Evolutionary conservation across 345 rosid species (phyloP).

Genomic region (Salix caprea): DNA sequence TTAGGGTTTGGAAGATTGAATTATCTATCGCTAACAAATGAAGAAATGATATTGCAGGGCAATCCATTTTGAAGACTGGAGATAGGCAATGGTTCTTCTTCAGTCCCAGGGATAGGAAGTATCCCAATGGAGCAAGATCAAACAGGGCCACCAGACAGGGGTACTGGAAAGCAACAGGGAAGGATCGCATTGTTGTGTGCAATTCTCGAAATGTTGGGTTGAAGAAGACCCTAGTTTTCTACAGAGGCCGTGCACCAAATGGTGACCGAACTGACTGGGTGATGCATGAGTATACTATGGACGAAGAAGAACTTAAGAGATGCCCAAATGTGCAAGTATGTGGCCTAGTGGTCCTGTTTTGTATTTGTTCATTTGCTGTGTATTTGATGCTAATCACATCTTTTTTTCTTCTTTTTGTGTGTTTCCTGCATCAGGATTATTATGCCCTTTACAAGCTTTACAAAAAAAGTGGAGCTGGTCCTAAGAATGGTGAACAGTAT

Average conservation of each 20-base stretch:
- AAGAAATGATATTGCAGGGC: conserved; percentile 32
- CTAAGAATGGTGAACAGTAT: conserved; percentile 93
- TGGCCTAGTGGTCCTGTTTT: neutral
- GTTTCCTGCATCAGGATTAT: conserved; percentile 38
- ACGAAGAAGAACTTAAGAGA: conserved; percentile 67
- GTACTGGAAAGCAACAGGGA: conserved; percentile 93
- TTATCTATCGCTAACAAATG: conserved; percentile 7
- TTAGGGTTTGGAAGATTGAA: neutral
- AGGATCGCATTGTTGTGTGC: conserved; percentile 55
- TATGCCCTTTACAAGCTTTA: conserved; percentile 75
- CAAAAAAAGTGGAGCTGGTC: conserved; percentile 95
- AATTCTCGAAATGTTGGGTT: conserved; percentile 58
- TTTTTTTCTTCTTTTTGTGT: conserved; percentile 1
- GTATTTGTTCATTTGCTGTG: neutral
- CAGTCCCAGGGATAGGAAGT: conserved; percentile 75
- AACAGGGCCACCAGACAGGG: conserved; percentile 71
- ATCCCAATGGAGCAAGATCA: conserved; percentile 86
- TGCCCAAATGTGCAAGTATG: conserved; percentile 64
- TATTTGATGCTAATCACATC: neutral
- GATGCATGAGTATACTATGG: conserved; percentile 86
- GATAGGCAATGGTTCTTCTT: conserved; percentile 96
- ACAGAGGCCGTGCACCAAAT: conserved; percentile 74
- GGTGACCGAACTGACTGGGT: conserved; percentile 94
- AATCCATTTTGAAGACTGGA: conserved; percentile 59
- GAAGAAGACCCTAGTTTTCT: conserved; percentile 83